A percentile compares a stretch with the other conserved stretches of the same genome.
Conservation (phyloP, 352 stramenopile genomes). For the Phytophthora pinifolia region DNA sequence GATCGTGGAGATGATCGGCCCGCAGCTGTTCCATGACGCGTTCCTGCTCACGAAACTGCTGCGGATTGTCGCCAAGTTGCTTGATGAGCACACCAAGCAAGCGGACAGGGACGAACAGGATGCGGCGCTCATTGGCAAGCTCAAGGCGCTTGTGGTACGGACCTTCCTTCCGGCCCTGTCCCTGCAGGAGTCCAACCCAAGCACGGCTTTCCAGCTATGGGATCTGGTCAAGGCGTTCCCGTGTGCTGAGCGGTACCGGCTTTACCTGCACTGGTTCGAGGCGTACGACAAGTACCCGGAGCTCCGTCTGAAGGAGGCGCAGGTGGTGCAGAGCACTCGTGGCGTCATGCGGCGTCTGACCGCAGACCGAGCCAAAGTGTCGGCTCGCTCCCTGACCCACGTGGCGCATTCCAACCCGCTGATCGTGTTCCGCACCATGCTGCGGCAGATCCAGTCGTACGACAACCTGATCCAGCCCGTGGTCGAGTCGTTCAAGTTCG, state of each 20-base stretch:
- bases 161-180: constrained; percentile 78
- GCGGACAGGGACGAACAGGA: constrained; percentile 18
- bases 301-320: constrained; percentile 67
- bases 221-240: constrained; percentile 76
- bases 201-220: constrained; percentile 78
- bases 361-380: constrained; percentile 77
- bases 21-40: constrained; percentile 66
- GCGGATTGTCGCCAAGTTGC: constrained; percentile 53
- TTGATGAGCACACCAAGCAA: constrained; percentile 46
- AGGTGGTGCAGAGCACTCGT: constrained; percentile 70
- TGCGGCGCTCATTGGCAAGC: constrained; percentile 24
- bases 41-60: constrained; percentile 78
- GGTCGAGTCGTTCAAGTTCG: constrained; percentile 95
- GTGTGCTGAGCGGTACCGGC: constrained; percentile 76
- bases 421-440: constrained; percentile 93
- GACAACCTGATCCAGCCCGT: constrained; percentile 97
- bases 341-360: constrained; percentile 82
- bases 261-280: constrained; percentile 81
- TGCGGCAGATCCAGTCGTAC: constrained; percentile 96
- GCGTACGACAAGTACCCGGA: constrained; percentile 57
- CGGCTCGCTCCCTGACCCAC: constrained; percentile 78
- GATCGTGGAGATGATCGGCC: constrained; percentile 64
- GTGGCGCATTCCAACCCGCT: constrained; percentile 93
- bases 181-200: constrained; percentile 74
- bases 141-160: constrained; percentile 59